Evolutionary conservation across 352 stramenopile genomes (phyloP), one percentile per base, ranked within the genome.

Genomic region (Globisporangium echinulatum): DNA sequence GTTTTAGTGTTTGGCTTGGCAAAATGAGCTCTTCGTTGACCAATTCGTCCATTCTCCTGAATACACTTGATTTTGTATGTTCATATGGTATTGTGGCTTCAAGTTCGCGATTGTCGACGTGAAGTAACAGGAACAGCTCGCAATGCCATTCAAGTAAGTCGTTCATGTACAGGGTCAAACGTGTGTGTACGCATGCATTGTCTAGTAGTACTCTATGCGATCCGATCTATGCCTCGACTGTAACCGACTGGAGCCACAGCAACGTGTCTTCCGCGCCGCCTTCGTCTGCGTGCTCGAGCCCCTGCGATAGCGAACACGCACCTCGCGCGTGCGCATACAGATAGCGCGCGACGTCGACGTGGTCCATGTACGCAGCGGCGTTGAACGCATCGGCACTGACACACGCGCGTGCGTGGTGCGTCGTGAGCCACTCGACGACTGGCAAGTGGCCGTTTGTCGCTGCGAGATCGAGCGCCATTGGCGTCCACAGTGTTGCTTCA

Each of bases 361-460:
- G 77, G 59, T 89, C 79, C 79, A 89, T 89, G 65, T 89, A 89
- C 58, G 67, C 70, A 1, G 79, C 79, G 7, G 77, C 77, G 54
- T 87, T 89, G 54, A 89, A 76, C 10, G 75, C 77, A 37, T 89
- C 79, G 44, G 74, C 66, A 39, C 67, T 74, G 56, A 64, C 59
- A 67, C 74, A 85, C 42, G 75, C 70, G 53, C 72, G 61, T 57
- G 64, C 63, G 56, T 78, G 75, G 59, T 88, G 58, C 57, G 77
- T 63, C 0, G 77, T 75, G 43, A 92, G 69, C 72, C 77, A 92
- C 56, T 88, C 66, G 25, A 89, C 82, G 37, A 72, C 74, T 4
- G 56, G 10, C 9, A 90, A 58, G 15, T 87, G 77, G 15, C 80
- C 80, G 54, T 84, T 88, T n/a, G 72, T 85, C 7, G 77, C 71